phyloP scores from a whole-genome alignment of 106 monocot genomes.

The Platanthera guangdongensis region DNA sequence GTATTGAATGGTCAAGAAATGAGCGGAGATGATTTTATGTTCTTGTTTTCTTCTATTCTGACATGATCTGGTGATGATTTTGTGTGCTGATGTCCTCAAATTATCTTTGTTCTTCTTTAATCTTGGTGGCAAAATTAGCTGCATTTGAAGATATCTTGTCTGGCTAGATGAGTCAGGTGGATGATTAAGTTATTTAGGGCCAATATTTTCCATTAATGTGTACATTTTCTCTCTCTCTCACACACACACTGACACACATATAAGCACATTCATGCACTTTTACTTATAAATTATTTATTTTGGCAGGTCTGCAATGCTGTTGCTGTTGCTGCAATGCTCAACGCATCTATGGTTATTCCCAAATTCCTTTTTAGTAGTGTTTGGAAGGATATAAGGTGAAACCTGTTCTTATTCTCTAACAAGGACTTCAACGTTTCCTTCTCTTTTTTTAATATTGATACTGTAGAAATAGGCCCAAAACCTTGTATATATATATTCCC shows the following conservation, averaged over 20 bases:
- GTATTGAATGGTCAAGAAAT: neutral
- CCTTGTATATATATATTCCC: too few relatives aligned
- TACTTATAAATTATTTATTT: neutral
- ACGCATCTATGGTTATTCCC: constrained; percentile 80
- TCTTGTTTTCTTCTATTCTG: too few relatives aligned
- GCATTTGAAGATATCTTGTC: neutral
- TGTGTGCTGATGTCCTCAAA: too few relatives aligned
- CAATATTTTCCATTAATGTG: neutral
- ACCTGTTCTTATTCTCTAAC: neutral
- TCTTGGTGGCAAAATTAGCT: too few relatives aligned
- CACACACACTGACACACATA: too few relatives aligned
- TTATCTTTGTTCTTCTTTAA: too few relatives aligned
- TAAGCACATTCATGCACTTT: neutral
- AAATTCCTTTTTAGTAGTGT: constrained; percentile 92
- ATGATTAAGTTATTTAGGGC: neutral
- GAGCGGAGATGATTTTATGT: neutral
- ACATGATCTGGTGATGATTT: too few relatives aligned
- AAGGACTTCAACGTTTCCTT: neutral
- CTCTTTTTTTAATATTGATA: neutral
- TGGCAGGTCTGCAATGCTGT: constrained; percentile 89
- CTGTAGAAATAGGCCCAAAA: too few relatives aligned
- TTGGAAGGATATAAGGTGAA: constrained; percentile 84
- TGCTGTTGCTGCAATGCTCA: constrained; percentile 72
- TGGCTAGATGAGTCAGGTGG: neutral
- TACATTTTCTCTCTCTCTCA: too few relatives aligned